Conservation (phyloP, 306 rosid species). For the Citrullus mucosospermus region DNA sequence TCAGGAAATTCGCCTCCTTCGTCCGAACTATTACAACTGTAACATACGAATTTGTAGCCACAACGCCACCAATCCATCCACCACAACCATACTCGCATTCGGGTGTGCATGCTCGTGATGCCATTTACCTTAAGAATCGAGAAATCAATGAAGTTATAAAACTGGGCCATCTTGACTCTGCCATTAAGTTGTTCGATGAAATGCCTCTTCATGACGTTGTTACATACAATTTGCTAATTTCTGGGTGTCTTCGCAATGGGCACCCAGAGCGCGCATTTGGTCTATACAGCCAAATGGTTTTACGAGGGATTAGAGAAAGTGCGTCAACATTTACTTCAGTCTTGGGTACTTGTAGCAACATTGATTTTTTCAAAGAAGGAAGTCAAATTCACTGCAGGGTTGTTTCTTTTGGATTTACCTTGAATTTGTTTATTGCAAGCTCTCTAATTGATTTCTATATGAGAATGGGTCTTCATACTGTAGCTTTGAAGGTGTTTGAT, state of each 20-base stretch:
- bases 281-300: constrained; percentile 51
- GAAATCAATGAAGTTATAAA: constrained; percentile 24
- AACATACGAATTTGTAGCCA: background rate
- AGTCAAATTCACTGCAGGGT: constrained; percentile 65
- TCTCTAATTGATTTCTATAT: constrained; percentile 42
- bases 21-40: constrained; percentile 16
- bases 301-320: constrained; percentile 33
- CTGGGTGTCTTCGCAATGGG: constrained; percentile 30
- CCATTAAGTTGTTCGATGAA: constrained; percentile 38
- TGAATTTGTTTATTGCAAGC: constrained; percentile 45
- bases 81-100: constrained; percentile 12
- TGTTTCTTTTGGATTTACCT: constrained; percentile 36
- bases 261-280: constrained; percentile 24
- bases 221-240: constrained; percentile 59
- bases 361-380: constrained; percentile 35
- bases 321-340: constrained; percentile 46
- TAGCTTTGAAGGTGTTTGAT: constrained; percentile 56
- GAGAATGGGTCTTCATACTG: constrained; percentile 22
- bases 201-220: constrained; percentile 48
- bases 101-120: constrained; percentile 10
- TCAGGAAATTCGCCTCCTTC: constrained; percentile 4
- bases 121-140: constrained; percentile 36
- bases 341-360: constrained; percentile 31
- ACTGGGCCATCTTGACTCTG: constrained; percentile 26
- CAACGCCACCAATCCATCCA: constrained; percentile 1